phyloP scores from a whole-genome alignment of 257 asterid species.

The Verbascum thapsus region DNA sequence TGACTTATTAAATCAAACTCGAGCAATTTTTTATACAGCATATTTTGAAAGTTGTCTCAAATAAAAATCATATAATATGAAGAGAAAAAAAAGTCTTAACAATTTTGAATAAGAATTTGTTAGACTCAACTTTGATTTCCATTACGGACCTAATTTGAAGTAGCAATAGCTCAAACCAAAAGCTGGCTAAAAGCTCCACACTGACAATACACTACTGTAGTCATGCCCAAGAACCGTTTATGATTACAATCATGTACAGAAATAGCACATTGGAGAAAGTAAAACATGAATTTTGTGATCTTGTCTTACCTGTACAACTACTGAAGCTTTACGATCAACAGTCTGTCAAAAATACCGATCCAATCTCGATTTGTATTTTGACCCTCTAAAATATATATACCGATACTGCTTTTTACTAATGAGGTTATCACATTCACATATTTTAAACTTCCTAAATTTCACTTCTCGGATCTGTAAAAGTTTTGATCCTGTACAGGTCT shows the following conservation, averaged over 20 bases:
- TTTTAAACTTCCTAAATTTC: constrained; percentile 3
- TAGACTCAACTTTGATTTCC: no score
- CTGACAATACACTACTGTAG: no score
- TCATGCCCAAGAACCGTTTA: background rate
- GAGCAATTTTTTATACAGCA: no score
- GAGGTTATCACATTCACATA: constrained; percentile 6
- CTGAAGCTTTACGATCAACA: background rate
- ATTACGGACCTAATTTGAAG: no score
- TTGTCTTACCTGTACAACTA: constrained; percentile 8
- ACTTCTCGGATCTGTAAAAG: background rate
- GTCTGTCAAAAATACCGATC: constrained; percentile 7
- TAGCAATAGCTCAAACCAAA: no score
- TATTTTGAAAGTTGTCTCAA: no score
- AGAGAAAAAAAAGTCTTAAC: no score
- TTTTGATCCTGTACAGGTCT: constrained; percentile 26
- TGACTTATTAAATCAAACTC: no score
- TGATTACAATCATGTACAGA: constrained; percentile 25
- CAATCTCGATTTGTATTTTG: constrained; percentile 21
- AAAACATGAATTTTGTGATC: background rate
- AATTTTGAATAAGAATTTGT: no score
- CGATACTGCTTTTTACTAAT: background rate
- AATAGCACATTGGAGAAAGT: background rate
- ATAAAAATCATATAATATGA: no score
- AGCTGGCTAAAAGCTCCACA: no score
- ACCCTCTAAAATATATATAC: constrained; percentile 21